A percentile compares a stretch with the other conserved stretches of the same genome.
phyloP scores from a whole-genome alignment of 2,329 filamentous ascomycete genomes.

The Cercospora sp. region DNA sequence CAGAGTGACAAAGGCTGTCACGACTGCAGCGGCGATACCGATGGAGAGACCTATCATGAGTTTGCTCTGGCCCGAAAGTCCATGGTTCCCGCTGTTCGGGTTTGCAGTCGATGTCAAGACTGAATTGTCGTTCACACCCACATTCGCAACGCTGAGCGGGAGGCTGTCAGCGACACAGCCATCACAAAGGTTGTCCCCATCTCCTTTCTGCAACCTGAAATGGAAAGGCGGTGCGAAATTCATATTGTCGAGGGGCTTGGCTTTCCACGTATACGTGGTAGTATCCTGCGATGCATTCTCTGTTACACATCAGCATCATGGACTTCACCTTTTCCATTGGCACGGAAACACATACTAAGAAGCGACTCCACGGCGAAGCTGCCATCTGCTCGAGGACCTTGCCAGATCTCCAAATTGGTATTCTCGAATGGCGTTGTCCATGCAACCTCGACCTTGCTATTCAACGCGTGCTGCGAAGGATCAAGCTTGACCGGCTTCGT shows the following conservation, averaged over 20 bases:
- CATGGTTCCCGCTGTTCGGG: background rate
- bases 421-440: slow-evolving; percentile 15
- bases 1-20: slow-evolving; percentile 3
- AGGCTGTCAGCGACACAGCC: slow-evolving; percentile 18
- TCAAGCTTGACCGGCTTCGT: slow-evolving; percentile 4
- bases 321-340: background rate
- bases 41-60: slow-evolving; percentile 12
- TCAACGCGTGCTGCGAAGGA: slow-evolving; percentile 11
- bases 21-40: slow-evolving; percentile 8
- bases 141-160: slow-evolving; percentile 6
- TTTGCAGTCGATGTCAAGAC: slow-evolving; percentile 4
- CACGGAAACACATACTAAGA: background rate
- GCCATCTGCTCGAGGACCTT: slow-evolving; percentile 18
- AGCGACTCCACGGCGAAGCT: slow-evolving; percentile 13
- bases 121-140: background rate
- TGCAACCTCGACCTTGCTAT: slow-evolving; percentile 7
- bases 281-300: slow-evolving; percentile 8
- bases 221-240: slow-evolving; percentile 10
- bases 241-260: slow-evolving; percentile 8
- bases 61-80: slow-evolving; percentile 9
- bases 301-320: slow-evolving; percentile 8
- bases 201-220: slow-evolving; percentile 25
- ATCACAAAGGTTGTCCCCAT: slow-evolving; percentile 21
- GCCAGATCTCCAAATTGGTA: slow-evolving; percentile 19
- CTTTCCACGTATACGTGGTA: slow-evolving; percentile 19